phyloP scores from a whole-genome alignment of 148 eudicot species.

The Silene conica region DNA sequence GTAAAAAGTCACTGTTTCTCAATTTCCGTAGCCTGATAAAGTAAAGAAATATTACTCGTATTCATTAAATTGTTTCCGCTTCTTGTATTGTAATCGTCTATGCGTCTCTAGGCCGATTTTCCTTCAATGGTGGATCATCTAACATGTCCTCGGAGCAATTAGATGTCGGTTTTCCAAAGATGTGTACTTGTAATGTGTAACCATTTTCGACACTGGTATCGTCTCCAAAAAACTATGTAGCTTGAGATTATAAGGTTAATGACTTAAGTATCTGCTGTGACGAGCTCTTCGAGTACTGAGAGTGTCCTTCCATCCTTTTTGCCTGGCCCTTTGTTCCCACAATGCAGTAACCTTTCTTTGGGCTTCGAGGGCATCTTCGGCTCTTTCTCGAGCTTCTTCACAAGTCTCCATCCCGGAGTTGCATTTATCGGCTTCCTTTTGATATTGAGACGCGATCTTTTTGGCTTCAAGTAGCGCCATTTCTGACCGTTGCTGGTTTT shows the following conservation, averaged over 20 bases:
- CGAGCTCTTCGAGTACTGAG: conserved; percentile 10
- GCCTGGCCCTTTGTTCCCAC: conserved; percentile 76
- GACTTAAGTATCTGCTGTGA: conserved; percentile 11
- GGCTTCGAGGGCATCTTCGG: conserved; percentile 52
- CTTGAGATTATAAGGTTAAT: not conserved
- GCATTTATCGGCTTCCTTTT: conserved; percentile 84
- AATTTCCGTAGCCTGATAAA: too few species aligned
- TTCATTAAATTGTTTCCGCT: too few species aligned
- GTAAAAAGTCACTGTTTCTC: too few species aligned
- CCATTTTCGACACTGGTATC: too few species aligned
- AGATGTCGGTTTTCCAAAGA: too few species aligned
- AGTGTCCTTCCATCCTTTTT: conserved; percentile 56
- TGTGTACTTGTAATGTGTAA: too few species aligned
- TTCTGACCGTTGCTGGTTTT: conserved; percentile 60
- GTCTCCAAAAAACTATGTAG: too few species aligned
- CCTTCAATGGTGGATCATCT: too few species aligned
- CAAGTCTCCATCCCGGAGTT: conserved; percentile 89
- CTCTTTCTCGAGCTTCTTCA: conserved; percentile 79
- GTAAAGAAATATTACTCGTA: too few species aligned
- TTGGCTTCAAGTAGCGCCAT: conserved; percentile 73
- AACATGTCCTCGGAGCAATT: too few species aligned
- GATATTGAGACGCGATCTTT: conserved; percentile 70
- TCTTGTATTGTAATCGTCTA: too few species aligned
- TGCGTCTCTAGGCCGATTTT: too few species aligned
- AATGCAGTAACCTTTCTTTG: conserved; percentile 45